Base-by-base conservation (phyloP, 768 basidiomycete species). In the Cubamyces lactineus region DNA sequence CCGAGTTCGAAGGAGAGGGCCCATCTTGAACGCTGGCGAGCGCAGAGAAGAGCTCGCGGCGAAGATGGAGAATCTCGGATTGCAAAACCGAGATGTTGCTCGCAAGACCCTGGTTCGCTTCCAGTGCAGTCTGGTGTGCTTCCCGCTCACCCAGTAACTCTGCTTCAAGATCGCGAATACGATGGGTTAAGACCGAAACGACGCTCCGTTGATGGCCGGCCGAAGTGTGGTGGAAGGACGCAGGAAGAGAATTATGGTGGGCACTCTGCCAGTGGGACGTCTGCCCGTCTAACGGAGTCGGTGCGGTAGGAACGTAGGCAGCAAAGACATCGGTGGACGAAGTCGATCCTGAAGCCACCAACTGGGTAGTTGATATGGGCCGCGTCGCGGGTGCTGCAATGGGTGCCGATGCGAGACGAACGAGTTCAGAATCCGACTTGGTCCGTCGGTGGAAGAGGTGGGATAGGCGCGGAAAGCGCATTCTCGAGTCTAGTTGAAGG, bases 381-480 rank as follows among this genome's bases (percentile, higher is more conserved):
- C 62, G 62, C 12, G 59, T 61, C 5, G 53, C 42, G 7, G 53
- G 57, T 21, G 46, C 40, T 24, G 58, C 58, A 17, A 55, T 51
- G 41, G 64, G 64, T 6, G 62, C 39, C 13, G 62, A 52, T 3
- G 61, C 59, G 17, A 63, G 67, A 12, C 56, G 59, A 34, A 46
- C 53, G 54, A 72, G 63, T n/a, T 62, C 67, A 41, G 60, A 63
- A 56, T 70, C 71, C 5, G 71, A 70, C 56, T 63, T 66, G 1
- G 62, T 57, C 42, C 69, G 69, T 1, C 66, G 59, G 49, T 70
- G 69, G 60, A 72, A 65, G 48, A 71, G 54, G 34, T 62, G 62
- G 15, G 67, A 61, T 23, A 71, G 63, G n/a, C 61, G 68, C 13
- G 65, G 66, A 56, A 71, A 65, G 23, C 67, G 69, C 70, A 71